These are phyloP conservation scores for Geosmithia putterillii DNA, from an alignment of 2,329 filamentous ascomycete species.

Conservation along the genomic window DNA sequence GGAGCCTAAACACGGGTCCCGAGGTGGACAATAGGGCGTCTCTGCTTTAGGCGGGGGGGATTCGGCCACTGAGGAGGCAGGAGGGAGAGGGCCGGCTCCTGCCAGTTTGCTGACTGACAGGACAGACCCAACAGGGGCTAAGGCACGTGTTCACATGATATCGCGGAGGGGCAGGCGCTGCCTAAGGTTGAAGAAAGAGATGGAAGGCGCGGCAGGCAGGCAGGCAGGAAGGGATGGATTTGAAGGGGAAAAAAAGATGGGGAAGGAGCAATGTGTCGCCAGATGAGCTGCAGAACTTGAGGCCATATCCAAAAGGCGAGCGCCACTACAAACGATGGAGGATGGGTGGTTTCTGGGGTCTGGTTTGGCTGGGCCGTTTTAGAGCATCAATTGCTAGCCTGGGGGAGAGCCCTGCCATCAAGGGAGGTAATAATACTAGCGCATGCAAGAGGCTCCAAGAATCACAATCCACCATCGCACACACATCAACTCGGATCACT, in stretches of 20 bases:
- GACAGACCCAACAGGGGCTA: constrained; percentile 1
- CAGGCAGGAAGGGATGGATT: background rate
- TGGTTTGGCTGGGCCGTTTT: background rate
- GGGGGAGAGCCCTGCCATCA: too few species aligned
- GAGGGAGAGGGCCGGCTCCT: too few species aligned
- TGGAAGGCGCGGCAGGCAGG: background rate
- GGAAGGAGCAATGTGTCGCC: background rate
- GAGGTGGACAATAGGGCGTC: background rate
- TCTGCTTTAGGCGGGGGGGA: too few species aligned
- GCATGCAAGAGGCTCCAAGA: too few species aligned
- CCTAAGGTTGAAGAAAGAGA: background rate
- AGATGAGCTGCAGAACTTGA: background rate
- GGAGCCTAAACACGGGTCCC: background rate
- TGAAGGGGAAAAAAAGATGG: background rate
- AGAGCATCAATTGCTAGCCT: background rate
- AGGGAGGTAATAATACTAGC: too few species aligned
- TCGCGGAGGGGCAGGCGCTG: background rate
- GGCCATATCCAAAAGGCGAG: background rate
- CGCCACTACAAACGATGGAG: background rate
- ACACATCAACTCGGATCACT: too few species aligned
- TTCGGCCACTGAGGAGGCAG: background rate
- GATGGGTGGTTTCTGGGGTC: background rate
- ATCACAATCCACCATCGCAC: too few species aligned
- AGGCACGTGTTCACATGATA: constrained; percentile 1
- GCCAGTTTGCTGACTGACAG: background rate